These are phyloP conservation scores for Ambrosia hybrid DNA, from an alignment of 140 eudicot genomes.

Conservation along the genomic window DNA sequence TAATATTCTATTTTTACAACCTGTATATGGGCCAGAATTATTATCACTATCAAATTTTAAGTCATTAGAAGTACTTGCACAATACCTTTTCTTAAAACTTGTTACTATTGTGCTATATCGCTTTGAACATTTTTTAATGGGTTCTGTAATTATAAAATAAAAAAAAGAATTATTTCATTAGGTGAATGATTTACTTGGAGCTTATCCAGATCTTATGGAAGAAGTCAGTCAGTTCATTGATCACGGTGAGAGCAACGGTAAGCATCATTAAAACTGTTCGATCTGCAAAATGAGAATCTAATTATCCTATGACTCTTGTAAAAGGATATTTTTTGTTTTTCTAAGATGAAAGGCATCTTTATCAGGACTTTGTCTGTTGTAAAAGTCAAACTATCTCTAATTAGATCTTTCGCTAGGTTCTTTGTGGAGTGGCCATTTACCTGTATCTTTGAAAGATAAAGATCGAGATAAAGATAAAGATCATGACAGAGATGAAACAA, in stretches of 20 bases:
- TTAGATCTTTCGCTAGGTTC: slow-evolving; percentile 30
- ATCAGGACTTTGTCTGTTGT: slow-evolving; percentile 15
- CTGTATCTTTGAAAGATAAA: slow-evolving; percentile 38
- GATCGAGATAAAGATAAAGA: slow-evolving; percentile 42
- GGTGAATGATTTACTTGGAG: slow-evolving; percentile 63
- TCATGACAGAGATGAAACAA: slow-evolving; percentile 37
- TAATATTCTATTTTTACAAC: neutral
- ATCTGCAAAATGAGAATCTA: slow-evolving; percentile 1
- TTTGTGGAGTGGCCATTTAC: slow-evolving; percentile 37
- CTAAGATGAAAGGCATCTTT: slow-evolving; percentile 10
- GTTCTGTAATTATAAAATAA: slow-evolving; percentile 8
- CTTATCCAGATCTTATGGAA: slow-evolving; percentile 64
- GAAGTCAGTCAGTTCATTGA: slow-evolving; percentile 59
- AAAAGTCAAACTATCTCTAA: slow-evolving; percentile 19
- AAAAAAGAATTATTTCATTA: slow-evolving; percentile 28
- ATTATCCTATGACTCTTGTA: slow-evolving; percentile 7
- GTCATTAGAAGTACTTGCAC: neutral
- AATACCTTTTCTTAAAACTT: neutral
- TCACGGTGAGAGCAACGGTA: slow-evolving; percentile 61
- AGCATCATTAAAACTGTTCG: slow-evolving; percentile 11
- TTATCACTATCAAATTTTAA: neutral
- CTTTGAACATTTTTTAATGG: neutral
- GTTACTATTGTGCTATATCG: neutral
- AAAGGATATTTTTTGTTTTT: slow-evolving; percentile 4
- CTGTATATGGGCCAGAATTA: slow-evolving; percentile 1